A percentile compares a stretch with the other conserved stretches of the same genome.
phyloP scores from a whole-genome alignment of 805 yeast genomes.

The Kuraishia cidri region DNA sequence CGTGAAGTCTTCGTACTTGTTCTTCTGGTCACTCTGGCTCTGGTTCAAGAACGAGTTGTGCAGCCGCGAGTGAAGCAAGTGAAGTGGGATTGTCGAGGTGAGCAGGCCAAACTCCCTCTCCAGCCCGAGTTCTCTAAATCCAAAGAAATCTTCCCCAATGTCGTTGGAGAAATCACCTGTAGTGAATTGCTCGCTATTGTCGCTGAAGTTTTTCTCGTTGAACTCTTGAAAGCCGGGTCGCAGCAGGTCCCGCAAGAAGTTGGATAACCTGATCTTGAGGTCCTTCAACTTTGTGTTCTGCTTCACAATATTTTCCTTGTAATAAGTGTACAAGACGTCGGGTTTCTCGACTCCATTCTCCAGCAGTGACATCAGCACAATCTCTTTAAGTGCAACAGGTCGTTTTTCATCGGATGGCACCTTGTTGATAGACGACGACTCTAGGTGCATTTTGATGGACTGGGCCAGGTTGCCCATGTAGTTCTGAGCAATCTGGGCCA shows the following conservation, averaged over 20 bases:
- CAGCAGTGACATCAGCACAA: constrained; percentile 53
- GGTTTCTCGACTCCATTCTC: constrained; percentile 85
- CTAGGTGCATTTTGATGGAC: constrained; percentile 63
- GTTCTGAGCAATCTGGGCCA: constrained; percentile 78
- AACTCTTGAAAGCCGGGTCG: constrained; percentile 70
- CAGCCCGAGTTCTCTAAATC: constrained; percentile 87
- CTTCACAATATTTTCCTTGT: constrained; percentile 61
- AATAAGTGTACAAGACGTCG: constrained; percentile 64
- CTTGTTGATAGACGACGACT: constrained; percentile 43
- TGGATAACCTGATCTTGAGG: constrained; percentile 54
- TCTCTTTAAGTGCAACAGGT: too few relatives aligned
- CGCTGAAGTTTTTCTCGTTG: constrained; percentile 72
- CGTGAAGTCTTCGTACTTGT: constrained; percentile 58
- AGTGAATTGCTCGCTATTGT: constrained; percentile 87
- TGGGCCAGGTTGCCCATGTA: constrained; percentile 68
- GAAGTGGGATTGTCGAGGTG: constrained; percentile 82
- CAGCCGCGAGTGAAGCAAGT: constrained; percentile 70
- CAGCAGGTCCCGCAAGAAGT: constrained; percentile 68
- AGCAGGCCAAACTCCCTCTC: constrained; percentile 86
- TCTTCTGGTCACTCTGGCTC: constrained; percentile 33
- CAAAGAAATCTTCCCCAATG: constrained; percentile 96
- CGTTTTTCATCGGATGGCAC: too few relatives aligned
- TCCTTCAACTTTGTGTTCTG: constrained; percentile 66
- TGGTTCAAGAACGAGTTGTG: constrained; percentile 45
- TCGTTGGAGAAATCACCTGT: constrained; percentile 94